These are phyloP conservation scores for Xerocomellus amylosporus DNA, from an alignment of 768 basidiomycete species.

Conservation along the genomic window DNA sequence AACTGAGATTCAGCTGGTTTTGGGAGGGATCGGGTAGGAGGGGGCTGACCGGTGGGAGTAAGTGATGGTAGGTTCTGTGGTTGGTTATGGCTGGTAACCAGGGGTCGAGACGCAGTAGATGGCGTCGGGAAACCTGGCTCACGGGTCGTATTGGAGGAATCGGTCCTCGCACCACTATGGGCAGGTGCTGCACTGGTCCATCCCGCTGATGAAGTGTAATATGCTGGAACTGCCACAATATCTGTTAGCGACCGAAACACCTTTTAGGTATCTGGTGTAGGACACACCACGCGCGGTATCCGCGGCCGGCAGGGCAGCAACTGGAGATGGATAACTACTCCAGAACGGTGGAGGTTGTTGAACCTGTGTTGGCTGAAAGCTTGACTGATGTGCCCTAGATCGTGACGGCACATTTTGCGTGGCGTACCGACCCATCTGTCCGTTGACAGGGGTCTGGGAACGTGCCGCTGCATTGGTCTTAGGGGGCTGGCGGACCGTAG, in stretches of 20 bases:
- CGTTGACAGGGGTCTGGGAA: conserved; percentile 1
- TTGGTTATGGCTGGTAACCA: background rate
- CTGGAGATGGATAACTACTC: conserved; percentile 11
- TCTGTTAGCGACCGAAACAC: background rate
- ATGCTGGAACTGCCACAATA: background rate
- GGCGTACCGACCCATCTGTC: conserved; percentile 13
- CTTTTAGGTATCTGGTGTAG: background rate
- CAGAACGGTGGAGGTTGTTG: conserved; percentile 11
- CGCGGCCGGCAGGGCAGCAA: background rate
- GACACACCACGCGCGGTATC: conserved; percentile 10
- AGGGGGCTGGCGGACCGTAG: background rate
- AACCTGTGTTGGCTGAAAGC: conserved; percentile 3
- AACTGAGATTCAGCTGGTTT: background rate
- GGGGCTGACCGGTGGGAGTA: background rate
- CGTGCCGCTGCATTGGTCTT: background rate
- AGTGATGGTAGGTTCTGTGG: background rate
- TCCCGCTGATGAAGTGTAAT: conserved; percentile 3
- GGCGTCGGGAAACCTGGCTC: background rate
- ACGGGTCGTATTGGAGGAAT: background rate
- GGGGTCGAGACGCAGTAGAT: background rate
- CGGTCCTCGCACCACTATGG: background rate
- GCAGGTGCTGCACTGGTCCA: background rate
- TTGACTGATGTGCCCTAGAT: background rate
- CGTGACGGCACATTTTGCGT: conserved; percentile 11
- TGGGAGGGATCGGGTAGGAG: background rate